These are phyloP conservation scores for Tillandsia fasciculata DNA, from an alignment of 176 grass and related monocot genomes.

Conservation along the genomic window DNA sequence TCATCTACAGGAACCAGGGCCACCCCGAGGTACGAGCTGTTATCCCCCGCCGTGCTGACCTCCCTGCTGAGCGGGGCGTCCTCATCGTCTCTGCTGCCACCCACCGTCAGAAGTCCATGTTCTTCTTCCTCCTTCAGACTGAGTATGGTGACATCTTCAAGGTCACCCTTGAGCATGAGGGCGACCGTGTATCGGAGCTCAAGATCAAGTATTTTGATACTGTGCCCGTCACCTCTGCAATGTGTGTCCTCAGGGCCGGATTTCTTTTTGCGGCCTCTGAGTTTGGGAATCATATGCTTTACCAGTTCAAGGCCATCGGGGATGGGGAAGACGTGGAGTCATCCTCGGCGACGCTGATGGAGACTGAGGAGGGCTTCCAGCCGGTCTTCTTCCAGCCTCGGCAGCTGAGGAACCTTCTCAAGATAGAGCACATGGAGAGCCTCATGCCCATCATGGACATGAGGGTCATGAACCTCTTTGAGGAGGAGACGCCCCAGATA, in stretches of 20 bases:
- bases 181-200: constrained; percentile 61
- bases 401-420: constrained; percentile 64
- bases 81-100: constrained; percentile 91
- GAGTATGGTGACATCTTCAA: constrained; percentile 94
- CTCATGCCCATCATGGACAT: constrained; percentile 99
- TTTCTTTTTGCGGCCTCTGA: constrained; percentile 89
- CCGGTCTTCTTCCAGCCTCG: constrained; percentile 91
- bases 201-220: constrained; percentile 99
- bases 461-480: constrained; percentile 79
- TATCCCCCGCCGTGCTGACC: constrained; percentile 81
- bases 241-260: constrained; percentile 62
- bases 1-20: constrained; percentile 92
- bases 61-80: constrained; percentile 84
- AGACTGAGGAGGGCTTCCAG: constrained; percentile 95
- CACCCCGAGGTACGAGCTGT: constrained; percentile 88
- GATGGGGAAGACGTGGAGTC: constrained; percentile 85
- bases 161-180: constrained; percentile 62
- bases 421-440: constrained; percentile 64
- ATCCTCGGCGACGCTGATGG: constrained; percentile 80
- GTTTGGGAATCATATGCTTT: constrained; percentile 79
- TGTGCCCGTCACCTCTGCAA: constrained; percentile 67
- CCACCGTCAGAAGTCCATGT: constrained; percentile 80
- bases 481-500: constrained; percentile 93
- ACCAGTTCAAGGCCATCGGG: constrained; percentile 90
- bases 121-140: constrained; percentile 88